Conservation (phyloP, 352 stramenopile species). For the Phytophthora europaea region DNA sequence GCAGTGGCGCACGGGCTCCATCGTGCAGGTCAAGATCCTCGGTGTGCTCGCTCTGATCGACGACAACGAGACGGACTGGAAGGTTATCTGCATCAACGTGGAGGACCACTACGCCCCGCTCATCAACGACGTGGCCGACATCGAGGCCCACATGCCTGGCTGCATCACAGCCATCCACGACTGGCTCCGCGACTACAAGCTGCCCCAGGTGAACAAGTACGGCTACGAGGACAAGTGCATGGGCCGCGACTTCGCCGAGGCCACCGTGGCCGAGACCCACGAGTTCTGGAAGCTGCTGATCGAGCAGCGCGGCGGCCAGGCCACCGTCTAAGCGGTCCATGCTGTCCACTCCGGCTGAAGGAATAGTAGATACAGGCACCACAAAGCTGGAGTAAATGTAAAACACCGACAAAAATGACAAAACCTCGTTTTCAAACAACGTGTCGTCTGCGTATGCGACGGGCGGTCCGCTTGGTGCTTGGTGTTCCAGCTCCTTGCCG, state of each 20-base stretch:
- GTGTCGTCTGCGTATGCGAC: constrained; percentile 11
- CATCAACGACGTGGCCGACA: constrained; percentile 98
- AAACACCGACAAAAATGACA: constrained; percentile 39
- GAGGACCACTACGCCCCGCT: constrained; percentile 97
- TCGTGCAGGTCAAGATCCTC: constrained; percentile 98
- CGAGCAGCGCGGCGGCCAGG: constrained; percentile 84
- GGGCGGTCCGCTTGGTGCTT: constrained; percentile 13
- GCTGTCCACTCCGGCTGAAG: constrained; percentile 16
- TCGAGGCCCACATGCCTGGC: constrained; percentile 96
- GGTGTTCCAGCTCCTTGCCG: not conserved
- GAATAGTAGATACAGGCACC: constrained; percentile 40
- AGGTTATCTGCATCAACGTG: constrained; percentile 97
- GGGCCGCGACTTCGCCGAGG: constrained; percentile 89
- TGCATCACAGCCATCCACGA: constrained; percentile 95
- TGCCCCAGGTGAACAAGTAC: constrained; percentile 99
- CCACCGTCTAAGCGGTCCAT: constrained; percentile 67
- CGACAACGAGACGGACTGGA: constrained; percentile 99
- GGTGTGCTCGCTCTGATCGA: constrained; percentile 99
- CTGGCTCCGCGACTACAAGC: constrained; percentile 99
- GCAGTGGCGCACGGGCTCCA: constrained; percentile 92
- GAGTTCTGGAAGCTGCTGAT: constrained; percentile 93
- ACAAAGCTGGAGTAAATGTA: constrained; percentile 43
- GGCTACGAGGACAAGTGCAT: constrained; percentile 98
- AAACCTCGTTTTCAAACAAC: constrained; percentile 21
- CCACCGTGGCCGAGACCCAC: constrained; percentile 87